Percentiles rank a stretch among this genome's conserved stretches.
Evolutionary conservation across 768 basidiomycete species (phyloP).

Genomic region (Tephrocybe sp.): DNA sequence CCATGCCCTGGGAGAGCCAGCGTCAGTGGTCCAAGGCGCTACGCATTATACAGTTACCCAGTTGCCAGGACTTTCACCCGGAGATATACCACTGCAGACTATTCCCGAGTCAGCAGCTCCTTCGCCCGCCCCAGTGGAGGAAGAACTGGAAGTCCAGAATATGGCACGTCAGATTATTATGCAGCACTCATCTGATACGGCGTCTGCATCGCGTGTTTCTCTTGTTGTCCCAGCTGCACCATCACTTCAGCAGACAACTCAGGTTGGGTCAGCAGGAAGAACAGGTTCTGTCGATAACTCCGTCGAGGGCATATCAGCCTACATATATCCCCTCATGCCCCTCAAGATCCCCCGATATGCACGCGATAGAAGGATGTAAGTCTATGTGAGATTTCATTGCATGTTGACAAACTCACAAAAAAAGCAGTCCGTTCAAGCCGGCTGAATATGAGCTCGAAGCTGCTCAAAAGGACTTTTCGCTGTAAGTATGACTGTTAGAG

Average conservation of each 20-base stretch:
- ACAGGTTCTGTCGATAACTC: conserved; percentile 1
- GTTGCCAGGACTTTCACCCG: not conserved
- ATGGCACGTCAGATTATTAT: not conserved
- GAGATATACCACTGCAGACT: not conserved
- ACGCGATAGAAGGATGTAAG: not conserved
- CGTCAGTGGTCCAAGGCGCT: not conserved
- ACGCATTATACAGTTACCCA: not conserved
- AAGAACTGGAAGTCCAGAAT: not conserved
- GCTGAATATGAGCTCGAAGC: not conserved
- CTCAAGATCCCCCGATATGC: not conserved
- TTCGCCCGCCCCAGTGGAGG: not conserved
- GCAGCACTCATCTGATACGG: not conserved
- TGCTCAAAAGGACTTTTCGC: not conserved
- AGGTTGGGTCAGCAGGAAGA: not conserved
- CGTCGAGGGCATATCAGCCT: conserved; percentile 5
- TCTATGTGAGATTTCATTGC: not conserved
- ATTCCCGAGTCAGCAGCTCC: not conserved
- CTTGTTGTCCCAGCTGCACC: not conserved
- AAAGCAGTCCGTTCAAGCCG: not conserved
- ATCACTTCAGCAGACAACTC: not conserved
- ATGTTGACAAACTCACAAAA: not conserved
- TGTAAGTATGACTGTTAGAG: not conserved
- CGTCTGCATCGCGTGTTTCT: not conserved
- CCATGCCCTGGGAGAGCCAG: not conserved
- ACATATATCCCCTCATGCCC: conserved; percentile 14